Base-by-base conservation (phyloP, 2,329 filamentous ascomycete genomes). In the Beauveria pseudobassiana region DNA sequence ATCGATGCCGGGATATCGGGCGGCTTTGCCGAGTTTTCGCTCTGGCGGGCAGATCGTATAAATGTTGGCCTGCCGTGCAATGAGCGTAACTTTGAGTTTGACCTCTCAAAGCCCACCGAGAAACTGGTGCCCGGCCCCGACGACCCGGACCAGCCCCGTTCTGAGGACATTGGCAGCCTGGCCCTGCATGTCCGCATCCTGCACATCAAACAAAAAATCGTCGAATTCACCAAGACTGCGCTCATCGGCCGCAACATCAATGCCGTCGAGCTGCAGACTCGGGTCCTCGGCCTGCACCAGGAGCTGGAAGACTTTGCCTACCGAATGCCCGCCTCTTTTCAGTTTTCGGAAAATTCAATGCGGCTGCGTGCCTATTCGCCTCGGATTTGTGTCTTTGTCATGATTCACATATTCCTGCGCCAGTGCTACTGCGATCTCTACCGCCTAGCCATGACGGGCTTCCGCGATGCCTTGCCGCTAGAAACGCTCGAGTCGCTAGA, bases 381-480 rank as follows among this genome's bases (percentile, higher is more conserved):
- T 2, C 75, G 82, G 3, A 76, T 85, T 5, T 83, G 81, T 63
- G 80, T 82, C 48, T 85, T 82, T 63, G 74, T 84, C 66, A 84
- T 84, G 81, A 84, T 84, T 10, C 82, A 85, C 64, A 75, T 85
- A 9, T 82, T 79, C 80, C 84, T 81, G 81, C 75, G 80, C 30
- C 82, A 84, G 64, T 85, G 82, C 62, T 78, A 84, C 65, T 81
- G 81, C 64, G 82, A 85, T 66, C 72, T 85, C 3, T 84, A 83
- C 64, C 79, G 82, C 1, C 73, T 84, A 7, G 80, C 78, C 2
- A 73, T 85, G 8, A 74, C 75, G 0, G 81, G 81, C 0, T 74
- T 84, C 40, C 77, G 79, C 22, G 82, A 84, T 43, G 78, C 81
- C 0, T 71, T 84, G 0, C 75, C 81, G 2, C 74, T 74, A 7